Evolutionary conservation across 1,284 basidiomycete species (phyloP).

Genomic region (Cryptococcus hybrid): DNA sequence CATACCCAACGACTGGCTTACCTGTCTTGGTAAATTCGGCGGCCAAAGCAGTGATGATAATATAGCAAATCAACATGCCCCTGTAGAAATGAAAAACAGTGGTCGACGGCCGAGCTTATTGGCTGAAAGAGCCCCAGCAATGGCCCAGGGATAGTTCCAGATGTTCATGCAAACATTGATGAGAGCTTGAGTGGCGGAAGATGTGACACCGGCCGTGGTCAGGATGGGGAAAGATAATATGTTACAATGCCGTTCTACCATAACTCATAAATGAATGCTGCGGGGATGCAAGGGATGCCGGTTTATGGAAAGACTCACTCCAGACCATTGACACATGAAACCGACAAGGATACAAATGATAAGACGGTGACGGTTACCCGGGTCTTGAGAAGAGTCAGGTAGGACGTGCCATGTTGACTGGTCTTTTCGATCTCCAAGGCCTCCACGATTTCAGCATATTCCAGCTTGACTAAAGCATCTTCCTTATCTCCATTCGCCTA

Average conservation of each 20-base stretch:
- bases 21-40: slow-evolving; percentile 12
- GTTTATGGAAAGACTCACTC: not conserved
- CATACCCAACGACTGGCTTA: slow-evolving; percentile 5
- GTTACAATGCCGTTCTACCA: slow-evolving; percentile 55
- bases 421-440: too few species aligned
- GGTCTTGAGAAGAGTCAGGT: too few species aligned
- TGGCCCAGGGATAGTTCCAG: slow-evolving; percentile 26
- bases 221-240: slow-evolving; percentile 70
- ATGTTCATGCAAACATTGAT: slow-evolving; percentile 64
- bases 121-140: slow-evolving; percentile 31
- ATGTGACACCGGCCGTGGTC: slow-evolving; percentile 62
- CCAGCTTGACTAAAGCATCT: too few species aligned
- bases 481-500: too few species aligned
- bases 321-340: not conserved
- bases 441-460: too few species aligned
- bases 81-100: slow-evolving; percentile 55
- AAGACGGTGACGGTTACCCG: too few species aligned
- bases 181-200: slow-evolving; percentile 46
- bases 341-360: too few species aligned
- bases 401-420: too few species aligned
- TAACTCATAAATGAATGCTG: not conserved
- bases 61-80: slow-evolving; percentile 55
- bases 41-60: slow-evolving; percentile 12
- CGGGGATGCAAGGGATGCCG: not conserved
- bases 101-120: slow-evolving; percentile 37